A percentile compares a stretch with the other conserved stretches of the same genome.
phyloP scores from a whole-genome alignment of 768 basidiomycete genomes.

The Thelephora ganbajun region DNA sequence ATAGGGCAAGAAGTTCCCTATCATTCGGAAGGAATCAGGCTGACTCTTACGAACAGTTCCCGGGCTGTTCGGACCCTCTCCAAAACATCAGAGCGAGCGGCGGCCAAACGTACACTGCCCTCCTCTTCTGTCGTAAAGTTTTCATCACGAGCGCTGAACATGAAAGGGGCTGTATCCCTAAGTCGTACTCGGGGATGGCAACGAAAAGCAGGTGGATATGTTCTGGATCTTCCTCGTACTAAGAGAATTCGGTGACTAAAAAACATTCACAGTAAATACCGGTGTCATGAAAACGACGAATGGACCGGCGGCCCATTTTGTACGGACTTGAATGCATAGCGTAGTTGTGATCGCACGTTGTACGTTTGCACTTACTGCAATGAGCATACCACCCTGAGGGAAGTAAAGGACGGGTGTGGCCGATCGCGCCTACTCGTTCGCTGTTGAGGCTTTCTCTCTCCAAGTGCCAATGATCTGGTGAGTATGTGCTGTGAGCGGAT shows the following conservation, averaged over 20 bases:
- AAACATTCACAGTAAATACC: constrained; percentile 28
- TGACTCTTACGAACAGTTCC: constrained; percentile 23
- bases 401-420: too few relatives aligned
- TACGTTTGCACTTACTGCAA: too few relatives aligned
- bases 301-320: constrained; percentile 43
- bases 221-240: background rate
- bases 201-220: constrained; percentile 38
- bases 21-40: background rate
- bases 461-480: too few relatives aligned
- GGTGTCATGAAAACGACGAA: constrained; percentile 34
- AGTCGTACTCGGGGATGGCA: constrained; percentile 39
- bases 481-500: too few relatives aligned
- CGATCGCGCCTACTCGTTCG: too few relatives aligned
- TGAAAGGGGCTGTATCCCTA: constrained; percentile 25
- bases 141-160: constrained; percentile 32
- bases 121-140: constrained; percentile 37
- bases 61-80: constrained; percentile 39
- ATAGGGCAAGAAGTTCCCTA: constrained; percentile 31
- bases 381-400: too few relatives aligned
- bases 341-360: too few relatives aligned
- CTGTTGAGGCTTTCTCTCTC: too few relatives aligned
- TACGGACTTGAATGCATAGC: constrained; percentile 11
- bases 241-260: background rate
- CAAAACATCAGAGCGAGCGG: constrained; percentile 10
- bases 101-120: constrained; percentile 29